Percentiles rank a stretch among this genome's conserved stretches.
Conservation (phyloP, 2,329 filamentous ascomycete genomes). For the Cryphonectria nitschkei region DNA sequence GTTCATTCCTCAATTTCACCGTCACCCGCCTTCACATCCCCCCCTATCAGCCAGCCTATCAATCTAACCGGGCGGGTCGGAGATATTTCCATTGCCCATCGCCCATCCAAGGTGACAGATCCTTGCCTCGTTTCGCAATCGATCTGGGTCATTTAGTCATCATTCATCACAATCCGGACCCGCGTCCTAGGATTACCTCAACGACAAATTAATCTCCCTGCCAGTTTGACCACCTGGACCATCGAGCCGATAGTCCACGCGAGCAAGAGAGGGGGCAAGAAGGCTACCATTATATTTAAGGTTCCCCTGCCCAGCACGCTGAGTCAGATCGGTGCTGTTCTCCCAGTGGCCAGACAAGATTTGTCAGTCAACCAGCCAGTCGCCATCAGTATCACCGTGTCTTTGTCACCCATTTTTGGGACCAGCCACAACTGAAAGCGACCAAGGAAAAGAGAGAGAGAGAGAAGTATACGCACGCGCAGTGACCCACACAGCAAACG, state of each 20-base stretch:
- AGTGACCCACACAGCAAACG: background rate
- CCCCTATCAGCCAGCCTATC: background rate
- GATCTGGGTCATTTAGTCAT: conserved; percentile 23
- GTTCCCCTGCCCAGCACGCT: conserved; percentile 19
- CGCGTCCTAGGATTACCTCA: conserved; percentile 3
- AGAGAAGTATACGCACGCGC: background rate
- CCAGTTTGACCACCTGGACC: background rate
- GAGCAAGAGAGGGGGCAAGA: background rate
- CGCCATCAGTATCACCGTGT: background rate
- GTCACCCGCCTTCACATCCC: background rate
- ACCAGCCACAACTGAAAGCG: background rate
- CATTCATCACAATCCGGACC: conserved; percentile 2
- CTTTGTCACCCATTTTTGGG: background rate
- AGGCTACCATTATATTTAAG: background rate
- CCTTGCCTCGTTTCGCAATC: conserved; percentile 4
- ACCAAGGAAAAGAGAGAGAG: background rate
- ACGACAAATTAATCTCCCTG: background rate
- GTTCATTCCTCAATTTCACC: background rate
- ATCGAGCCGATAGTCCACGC: conserved; percentile 2
- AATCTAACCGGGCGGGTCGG: conserved; percentile 11
- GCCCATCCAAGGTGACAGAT: background rate
- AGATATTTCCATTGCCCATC: conserved; percentile 13
- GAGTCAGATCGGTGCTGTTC: conserved; percentile 25
- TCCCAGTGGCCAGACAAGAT: conserved; percentile 14
- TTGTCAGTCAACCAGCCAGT: background rate